Percentiles rank a stretch among this genome's conserved stretches.
phyloP scores from a whole-genome alignment of 345 rosid species.

The Syzygium aromaticum region DNA sequence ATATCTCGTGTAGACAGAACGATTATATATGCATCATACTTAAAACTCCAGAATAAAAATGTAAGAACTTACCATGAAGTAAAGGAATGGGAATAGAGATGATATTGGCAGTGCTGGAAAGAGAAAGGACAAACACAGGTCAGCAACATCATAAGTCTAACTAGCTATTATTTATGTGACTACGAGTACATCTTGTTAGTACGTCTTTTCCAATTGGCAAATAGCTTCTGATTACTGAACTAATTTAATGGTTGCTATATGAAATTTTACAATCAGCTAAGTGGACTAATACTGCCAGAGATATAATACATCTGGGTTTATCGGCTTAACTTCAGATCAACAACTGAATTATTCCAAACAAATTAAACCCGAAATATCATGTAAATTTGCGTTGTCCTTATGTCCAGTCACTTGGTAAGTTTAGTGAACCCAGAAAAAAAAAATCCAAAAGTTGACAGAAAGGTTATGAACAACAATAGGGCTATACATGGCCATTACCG shows the following conservation, averaged over 20 bases:
- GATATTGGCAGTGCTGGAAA: conserved; percentile 83
- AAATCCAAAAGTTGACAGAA: neutral
- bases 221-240: neutral
- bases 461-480: neutral
- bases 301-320: neutral
- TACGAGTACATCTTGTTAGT: neutral
- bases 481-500: conserved; percentile 17
- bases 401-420: neutral
- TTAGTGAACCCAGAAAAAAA: neutral
- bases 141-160: neutral
- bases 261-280: neutral
- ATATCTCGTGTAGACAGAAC: neutral
- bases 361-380: neutral
- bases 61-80: conserved; percentile 70
- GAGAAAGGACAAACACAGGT: neutral
- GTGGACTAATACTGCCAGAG: neutral
- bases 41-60: neutral
- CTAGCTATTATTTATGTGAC: neutral
- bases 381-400: neutral
- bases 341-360: neutral
- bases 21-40: neutral
- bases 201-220: neutral
- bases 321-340: neutral
- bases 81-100: conserved; percentile 82
- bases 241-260: neutral